A percentile compares a stretch with the other conserved stretches of the same genome.
Evolutionary conservation across 1,284 basidiomycete species (phyloP).

Genomic region (Vanrija pseudolonga): DNA sequence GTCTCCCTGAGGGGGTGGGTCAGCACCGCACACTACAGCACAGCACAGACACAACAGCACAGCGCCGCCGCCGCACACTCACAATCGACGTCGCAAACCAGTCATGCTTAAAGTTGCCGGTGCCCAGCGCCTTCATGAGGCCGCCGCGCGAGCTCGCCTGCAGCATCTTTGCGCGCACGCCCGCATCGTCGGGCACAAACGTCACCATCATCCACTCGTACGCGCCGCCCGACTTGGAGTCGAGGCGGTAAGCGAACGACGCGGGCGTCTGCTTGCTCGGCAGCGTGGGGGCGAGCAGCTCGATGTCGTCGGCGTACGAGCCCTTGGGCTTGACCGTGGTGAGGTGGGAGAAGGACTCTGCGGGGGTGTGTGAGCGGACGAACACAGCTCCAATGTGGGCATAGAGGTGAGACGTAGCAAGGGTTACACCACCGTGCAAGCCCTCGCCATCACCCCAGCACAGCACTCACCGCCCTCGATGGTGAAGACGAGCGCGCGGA

Average conservation of each 20-base stretch:
- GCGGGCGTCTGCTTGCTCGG: conserved; percentile 43
- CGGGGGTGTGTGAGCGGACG: too few species aligned
- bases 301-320: conserved; percentile 42
- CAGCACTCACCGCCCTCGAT: conserved; percentile 44
- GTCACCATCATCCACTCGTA: conserved; percentile 50
- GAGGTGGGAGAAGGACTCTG: conserved; percentile 39
- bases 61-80: too few species aligned
- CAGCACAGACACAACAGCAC: too few species aligned
- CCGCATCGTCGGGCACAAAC: conserved; percentile 49
- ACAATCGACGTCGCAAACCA: conserved; percentile 75
- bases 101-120: conserved; percentile 68
- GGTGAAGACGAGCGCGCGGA: conserved; percentile 45
- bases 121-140: conserved; percentile 70
- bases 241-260: conserved; percentile 46
- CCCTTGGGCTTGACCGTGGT: conserved; percentile 32
- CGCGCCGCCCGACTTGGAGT: conserved; percentile 34
- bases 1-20: conserved; percentile 36
- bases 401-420: too few species aligned
- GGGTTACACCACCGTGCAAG: too few species aligned
- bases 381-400: too few species aligned
- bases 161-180: conserved; percentile 66
- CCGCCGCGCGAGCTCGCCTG: conserved; percentile 79
- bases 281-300: conserved; percentile 33
- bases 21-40: conserved; percentile 56
- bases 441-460: too few species aligned